These are phyloP conservation scores for Elsinoe perseae DNA, from an alignment of 2,329 filamentous ascomycete genomes.

Conservation along the genomic window DNA sequence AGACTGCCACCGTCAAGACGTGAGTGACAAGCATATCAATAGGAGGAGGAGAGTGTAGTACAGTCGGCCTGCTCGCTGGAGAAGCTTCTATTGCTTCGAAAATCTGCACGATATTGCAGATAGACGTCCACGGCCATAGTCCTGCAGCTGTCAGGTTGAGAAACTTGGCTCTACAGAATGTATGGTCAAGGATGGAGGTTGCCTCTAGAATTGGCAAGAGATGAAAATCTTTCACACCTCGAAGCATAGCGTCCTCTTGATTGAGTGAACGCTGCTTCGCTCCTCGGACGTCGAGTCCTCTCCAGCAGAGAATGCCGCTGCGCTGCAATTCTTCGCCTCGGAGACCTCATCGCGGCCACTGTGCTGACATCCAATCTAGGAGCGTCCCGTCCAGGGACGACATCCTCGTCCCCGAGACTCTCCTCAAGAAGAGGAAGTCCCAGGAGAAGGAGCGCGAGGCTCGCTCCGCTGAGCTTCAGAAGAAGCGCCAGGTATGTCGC, in stretches of 20 bases:
- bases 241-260: constrained; percentile 17
- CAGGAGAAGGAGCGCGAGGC: constrained; percentile 98
- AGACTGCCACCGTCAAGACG: constrained; percentile 42
- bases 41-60: constrained; percentile 50
- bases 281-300: constrained; percentile 56
- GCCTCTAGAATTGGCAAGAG: constrained; percentile 24
- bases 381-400: constrained; percentile 90
- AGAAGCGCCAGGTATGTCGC: constrained; percentile 79
- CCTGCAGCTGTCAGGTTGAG: constrained; percentile 32
- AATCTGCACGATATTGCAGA: constrained; percentile 48
- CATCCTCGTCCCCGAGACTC: constrained; percentile 96
- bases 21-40: constrained; percentile 41
- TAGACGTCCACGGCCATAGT: constrained; percentile 17
- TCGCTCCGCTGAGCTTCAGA: constrained; percentile 67
- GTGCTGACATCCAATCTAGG: constrained; percentile 63
- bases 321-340: constrained; percentile 90
- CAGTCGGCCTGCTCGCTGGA: constrained; percentile 82
- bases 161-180: constrained; percentile 51
- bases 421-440: constrained; percentile 99
- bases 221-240: not conserved
- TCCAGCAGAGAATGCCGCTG: constrained; percentile 86
- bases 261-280: constrained; percentile 43
- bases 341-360: constrained; percentile 66
- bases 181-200: constrained; percentile 68
- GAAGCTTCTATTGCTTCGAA: constrained; percentile 53